These are phyloP conservation scores for Malassezia sympodialis DNA, from an alignment of 1,284 basidiomycete genomes.

Conservation along the genomic window DNA sequence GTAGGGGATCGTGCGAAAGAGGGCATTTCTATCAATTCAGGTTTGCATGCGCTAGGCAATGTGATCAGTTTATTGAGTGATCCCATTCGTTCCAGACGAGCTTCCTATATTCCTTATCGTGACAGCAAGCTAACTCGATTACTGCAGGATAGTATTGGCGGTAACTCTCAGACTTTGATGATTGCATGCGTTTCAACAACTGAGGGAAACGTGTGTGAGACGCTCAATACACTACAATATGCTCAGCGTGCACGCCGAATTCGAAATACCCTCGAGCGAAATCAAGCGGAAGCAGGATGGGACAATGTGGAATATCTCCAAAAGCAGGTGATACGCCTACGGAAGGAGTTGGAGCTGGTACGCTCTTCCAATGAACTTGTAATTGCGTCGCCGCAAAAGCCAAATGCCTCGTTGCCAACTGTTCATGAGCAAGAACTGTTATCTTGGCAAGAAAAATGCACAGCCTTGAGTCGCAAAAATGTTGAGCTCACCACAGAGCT, in stretches of 20 bases:
- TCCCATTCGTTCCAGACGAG: conserved; percentile 56
- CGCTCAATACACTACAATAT: conserved; percentile 93
- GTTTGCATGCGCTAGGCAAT: conserved; percentile 88
- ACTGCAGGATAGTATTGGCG: conserved; percentile 94
- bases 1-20: conserved; percentile 92
- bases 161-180: conserved; percentile 96
- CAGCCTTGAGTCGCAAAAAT: conserved; percentile 70
- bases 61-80: conserved; percentile 98
- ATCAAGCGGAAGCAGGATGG: conserved; percentile 94
- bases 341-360: conserved; percentile 65
- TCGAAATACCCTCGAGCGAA: conserved; percentile 83
- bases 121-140: conserved; percentile 89
- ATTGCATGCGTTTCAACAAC: conserved; percentile 92
- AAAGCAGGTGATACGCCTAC: conserved; percentile 52
- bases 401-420: not conserved
- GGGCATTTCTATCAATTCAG: conserved; percentile 75
- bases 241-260: conserved; percentile 95
- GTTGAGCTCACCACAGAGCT: conserved; percentile 77
- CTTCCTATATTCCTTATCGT: conserved; percentile 78
- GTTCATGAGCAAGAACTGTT: conserved; percentile 57
- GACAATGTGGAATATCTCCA: conserved; percentile 95
- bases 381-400: not conserved
- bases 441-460: conserved; percentile 68
- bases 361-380: conserved; percentile 31
- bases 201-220: conserved; percentile 89